phyloP scores from a whole-genome alignment of 805 yeast genomes.

The Yarrowia alimentaria region DNA sequence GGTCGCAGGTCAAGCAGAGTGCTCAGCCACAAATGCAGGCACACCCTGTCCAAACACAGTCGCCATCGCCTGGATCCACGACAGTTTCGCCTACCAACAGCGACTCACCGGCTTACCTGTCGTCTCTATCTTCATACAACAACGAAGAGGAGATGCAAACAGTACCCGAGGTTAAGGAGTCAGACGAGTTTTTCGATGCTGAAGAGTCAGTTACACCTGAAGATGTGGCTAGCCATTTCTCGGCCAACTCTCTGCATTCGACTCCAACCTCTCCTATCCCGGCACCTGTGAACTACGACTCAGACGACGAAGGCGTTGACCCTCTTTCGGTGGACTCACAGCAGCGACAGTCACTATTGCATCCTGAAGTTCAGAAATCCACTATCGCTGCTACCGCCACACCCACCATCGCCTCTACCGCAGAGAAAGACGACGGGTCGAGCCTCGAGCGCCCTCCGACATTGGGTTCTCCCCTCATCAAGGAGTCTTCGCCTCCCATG shows the following conservation, averaged over 20 bases:
- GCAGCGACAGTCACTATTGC: too few relatives aligned
- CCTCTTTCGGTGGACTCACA: constrained; percentile 7
- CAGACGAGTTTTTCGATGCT: constrained; percentile 19
- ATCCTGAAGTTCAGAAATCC: too few relatives aligned
- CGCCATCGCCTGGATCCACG: constrained; percentile 12
- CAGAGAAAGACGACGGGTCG: neutral
- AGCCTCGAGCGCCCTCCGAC: neutral
- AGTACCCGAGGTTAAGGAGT: neutral
- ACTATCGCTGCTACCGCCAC: too few relatives aligned
- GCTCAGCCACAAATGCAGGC: too few relatives aligned
- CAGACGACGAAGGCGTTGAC: neutral
- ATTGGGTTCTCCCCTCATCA: constrained; percentile 4
- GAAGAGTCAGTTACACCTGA: neutral
- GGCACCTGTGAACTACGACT: neutral
- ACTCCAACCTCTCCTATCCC: too few relatives aligned
- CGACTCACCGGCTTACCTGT: constrained; percentile 9
- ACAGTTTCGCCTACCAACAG: constrained; percentile 16
- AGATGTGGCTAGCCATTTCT: neutral
- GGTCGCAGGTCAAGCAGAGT: too few relatives aligned
- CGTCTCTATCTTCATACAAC: constrained; percentile 19
- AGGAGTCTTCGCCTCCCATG: constrained; percentile 23
- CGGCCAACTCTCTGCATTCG: too few relatives aligned
- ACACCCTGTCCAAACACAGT: neutral
- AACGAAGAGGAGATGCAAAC: constrained; percentile 6
- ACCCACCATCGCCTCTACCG: too few relatives aligned